Evolutionary conservation across 139 green algal species (phyloP), one percentile per base, ranked within the genome.

Genomic region (Mychonastes homosphaera): DNA sequence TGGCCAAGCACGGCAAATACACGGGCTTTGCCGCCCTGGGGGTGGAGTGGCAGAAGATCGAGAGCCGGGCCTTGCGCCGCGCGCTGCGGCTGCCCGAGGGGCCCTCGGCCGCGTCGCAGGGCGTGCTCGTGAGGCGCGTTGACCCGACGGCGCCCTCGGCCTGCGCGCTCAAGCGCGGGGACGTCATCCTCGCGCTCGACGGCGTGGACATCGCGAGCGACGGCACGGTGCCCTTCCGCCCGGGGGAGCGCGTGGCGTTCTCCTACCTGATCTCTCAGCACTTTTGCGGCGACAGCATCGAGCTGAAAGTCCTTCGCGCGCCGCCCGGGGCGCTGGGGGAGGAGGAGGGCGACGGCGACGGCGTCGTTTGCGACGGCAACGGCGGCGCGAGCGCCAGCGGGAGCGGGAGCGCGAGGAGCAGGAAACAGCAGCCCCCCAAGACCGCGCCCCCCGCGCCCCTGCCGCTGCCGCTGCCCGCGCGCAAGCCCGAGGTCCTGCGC

Each of bases 141-240:
- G 72, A 79, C 34, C 71, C 77, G 0, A 86, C 84, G 2, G 54
- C 64, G 12, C 49, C 54, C 3, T 29, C 52, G 7, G 56, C 59
- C 32, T n/a, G 27, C 0, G 59, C 64, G 1, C 39, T 73, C 16
- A 4, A 19, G 4, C 27, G 56, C 29, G 76, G 81, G 26, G 88
- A 96, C 76, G 75, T 97, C 40, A 53, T 96, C 30, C 29, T 95
- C 41, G 52, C 56, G 0, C 96, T 97, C 64, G 88, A 97, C 44
- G 75, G 70, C 8, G 50, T 73, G 18, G 28, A 45, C 36, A 83
- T 98, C 46, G 77, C 82, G 24, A 88, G 84, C 56, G 90, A 98
- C 48, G 91, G 91, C 55, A 94, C 91, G 2, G 88, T 98, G 24
- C 85, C 89, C 32, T 97, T 98, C 73, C 77, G 92, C 58, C 72